A percentile compares a stretch with the other conserved stretches of the same genome.
These are phyloP conservation scores for Puccinia hordei DNA, from an alignment of 1,284 basidiomycete species.

Conservation along the genomic window DNA sequence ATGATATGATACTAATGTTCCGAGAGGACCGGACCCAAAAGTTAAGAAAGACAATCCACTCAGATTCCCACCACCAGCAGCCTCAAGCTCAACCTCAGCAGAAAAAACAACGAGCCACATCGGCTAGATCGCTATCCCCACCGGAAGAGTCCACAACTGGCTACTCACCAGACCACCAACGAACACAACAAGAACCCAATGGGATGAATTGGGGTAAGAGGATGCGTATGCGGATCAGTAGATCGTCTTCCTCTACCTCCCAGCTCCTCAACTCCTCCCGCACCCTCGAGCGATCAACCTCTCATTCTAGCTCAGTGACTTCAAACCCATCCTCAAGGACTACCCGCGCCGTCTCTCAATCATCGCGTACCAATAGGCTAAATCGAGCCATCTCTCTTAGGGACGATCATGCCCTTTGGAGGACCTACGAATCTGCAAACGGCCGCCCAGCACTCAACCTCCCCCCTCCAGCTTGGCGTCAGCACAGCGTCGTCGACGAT, in stretches of 20 bases:
- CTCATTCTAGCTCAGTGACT: constrained; percentile 4
- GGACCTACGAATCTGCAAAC: constrained; percentile 38
- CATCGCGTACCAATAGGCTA: neutral
- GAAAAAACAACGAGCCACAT: neutral
- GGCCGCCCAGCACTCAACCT: constrained; percentile 29
- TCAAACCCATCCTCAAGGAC: constrained; percentile 23
- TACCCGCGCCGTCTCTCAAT: constrained; percentile 5
- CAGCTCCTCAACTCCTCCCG: constrained; percentile 2
- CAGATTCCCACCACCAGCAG: neutral
- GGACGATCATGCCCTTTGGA: constrained; percentile 47
- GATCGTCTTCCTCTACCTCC: constrained; percentile 15
- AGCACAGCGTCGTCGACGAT: neutral
- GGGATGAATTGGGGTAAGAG: constrained; percentile 31
- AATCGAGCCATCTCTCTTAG: constrained; percentile 30
- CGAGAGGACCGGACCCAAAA: constrained; percentile 23
- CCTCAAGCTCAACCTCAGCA: neutral
- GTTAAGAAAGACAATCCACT: neutral
- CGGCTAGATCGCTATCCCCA: neutral
- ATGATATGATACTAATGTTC: constrained; percentile 48
- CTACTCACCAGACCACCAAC: neutral
- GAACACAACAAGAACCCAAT: neutral
- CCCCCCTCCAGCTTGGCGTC: constrained; percentile 19
- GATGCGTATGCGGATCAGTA: constrained; percentile 10
- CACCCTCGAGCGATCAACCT: neutral
- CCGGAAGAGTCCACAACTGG: neutral